phyloP scores from a whole-genome alignment of 2,329 filamentous ascomycete species.

The Apiospora saccharicola region DNA sequence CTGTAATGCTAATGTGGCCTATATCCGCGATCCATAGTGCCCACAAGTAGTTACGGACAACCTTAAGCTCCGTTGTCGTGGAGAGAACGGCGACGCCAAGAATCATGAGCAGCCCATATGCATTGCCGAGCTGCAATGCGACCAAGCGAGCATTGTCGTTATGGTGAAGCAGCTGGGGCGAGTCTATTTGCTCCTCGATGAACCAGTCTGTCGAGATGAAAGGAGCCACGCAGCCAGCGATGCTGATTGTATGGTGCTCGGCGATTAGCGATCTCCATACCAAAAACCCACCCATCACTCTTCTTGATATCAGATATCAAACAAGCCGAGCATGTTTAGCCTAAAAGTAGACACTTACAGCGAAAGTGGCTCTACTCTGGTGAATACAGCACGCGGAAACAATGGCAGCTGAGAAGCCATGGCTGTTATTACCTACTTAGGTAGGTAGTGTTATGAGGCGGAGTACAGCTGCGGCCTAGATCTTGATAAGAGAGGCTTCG shows the following conservation, averaged over 20 bases:
- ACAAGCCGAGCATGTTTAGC: not conserved
- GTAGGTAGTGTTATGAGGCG: not conserved
- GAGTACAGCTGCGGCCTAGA: not conserved
- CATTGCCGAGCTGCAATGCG: slow-evolving; percentile 72
- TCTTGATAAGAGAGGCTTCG: not conserved
- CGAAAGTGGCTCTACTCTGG: slow-evolving; percentile 72
- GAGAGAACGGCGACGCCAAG: slow-evolving; percentile 70
- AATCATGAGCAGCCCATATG: slow-evolving; percentile 71
- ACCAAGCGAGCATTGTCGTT: slow-evolving; percentile 62
- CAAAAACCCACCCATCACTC: not conserved
- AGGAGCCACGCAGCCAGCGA: slow-evolving; percentile 65
- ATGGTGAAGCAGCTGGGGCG: slow-evolving; percentile 42
- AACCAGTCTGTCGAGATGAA: slow-evolving; percentile 68
- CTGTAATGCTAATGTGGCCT: slow-evolving; percentile 70
- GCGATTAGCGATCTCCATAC: slow-evolving; percentile 25
- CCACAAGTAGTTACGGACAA: slow-evolving; percentile 72
- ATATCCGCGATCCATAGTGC: slow-evolving; percentile 72
- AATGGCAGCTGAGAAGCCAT: slow-evolving; percentile 70
- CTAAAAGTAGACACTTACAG: slow-evolving; percentile 65
- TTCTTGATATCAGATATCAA: slow-evolving; percentile 7
- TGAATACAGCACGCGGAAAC: slow-evolving; percentile 72
- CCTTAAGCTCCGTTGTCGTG: slow-evolving; percentile 68
- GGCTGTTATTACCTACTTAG: not conserved
- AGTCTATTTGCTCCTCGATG: slow-evolving; percentile 66
- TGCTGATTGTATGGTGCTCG: slow-evolving; percentile 47